Evolutionary conservation across 2,329 filamentous ascomycete species (phyloP), one percentile per base, ranked within the genome.

Genomic region (Corinectria fuckeliana): DNA sequence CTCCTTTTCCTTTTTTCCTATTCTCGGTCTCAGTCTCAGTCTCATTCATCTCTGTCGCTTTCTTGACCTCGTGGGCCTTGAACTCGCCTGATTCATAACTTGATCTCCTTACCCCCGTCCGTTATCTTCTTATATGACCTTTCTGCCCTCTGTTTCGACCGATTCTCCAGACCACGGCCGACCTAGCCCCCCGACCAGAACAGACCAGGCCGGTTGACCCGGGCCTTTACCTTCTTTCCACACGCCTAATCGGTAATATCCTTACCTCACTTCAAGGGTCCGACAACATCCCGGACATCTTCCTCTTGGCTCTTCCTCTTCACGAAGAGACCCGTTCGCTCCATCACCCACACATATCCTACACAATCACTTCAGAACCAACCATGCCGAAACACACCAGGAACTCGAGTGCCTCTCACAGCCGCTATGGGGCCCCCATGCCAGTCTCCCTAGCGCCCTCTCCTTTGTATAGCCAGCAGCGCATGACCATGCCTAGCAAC

Each of bases 371-470:
- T 60, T 54, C 44, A 62, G 62, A 55, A 14, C 7, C 64, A 67
- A 77, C 67, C 66, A 82, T 82, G 81, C 77, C 81, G 53, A 81
- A 79, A 69, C 78, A 81, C 66, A 74, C 73, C 8, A 75, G 78
- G 60, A 75, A 74, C 56, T 71, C 77, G 42, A 81, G 77, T 69
- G 67, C 56, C 48, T 62, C 70, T 11, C 72, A 72, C 42, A 68
- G 67, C 50, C 67, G 68, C 54, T 75, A 75, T 61, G 61, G 67
- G 30, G 70, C 71, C 21, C 55, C 57, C 41, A 50, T 82, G 64
- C 73, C 77, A 3, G 71, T 77, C 25, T 75, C 78, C 44, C 72
- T 82, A 30, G 77, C 76, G 34, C 74, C 80, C 5, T 72, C 79
- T 21, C 72, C 78, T 58, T 74, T 81, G 65, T 79, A 79, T 64